Conservation (phyloP, 805 yeast genomes). For the Tanozyma kutaoensis region DNA sequence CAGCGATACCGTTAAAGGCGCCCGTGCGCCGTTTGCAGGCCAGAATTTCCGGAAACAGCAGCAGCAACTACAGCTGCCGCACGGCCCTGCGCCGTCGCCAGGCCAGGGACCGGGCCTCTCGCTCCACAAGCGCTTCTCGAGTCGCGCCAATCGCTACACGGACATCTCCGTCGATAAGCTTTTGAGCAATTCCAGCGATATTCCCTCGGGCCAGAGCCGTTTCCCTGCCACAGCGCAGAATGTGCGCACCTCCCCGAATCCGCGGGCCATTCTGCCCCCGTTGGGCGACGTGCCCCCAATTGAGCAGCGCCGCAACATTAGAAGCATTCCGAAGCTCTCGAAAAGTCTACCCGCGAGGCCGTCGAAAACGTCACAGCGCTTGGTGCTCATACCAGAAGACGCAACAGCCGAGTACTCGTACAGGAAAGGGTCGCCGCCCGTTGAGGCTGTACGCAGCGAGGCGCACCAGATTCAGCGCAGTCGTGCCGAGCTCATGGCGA, state of each 20-base stretch:
- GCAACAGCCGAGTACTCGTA: no score
- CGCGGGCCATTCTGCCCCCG: no score
- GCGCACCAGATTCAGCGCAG: conserved; percentile 21
- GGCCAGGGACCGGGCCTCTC: conserved; percentile 4
- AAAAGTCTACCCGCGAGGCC: conserved; percentile 59
- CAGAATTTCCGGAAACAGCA: conserved; percentile 30
- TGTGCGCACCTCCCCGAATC: conserved; percentile 9
- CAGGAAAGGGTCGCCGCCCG: no score
- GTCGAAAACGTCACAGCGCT: conserved; percentile 72
- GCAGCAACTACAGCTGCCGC: conserved; percentile 10
- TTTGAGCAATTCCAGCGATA: conserved; percentile 67
- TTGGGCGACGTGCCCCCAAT: conserved; percentile 4
- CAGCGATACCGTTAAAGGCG: conserved; percentile 32
- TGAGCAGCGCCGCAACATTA: conserved; percentile 19
- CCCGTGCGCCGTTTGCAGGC: conserved; percentile 77
- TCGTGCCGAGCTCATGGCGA: conserved; percentile 46
- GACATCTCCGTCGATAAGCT: conserved; percentile 74
- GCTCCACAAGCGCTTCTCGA: conserved; percentile 5
- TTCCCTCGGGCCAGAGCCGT: conserved; percentile 67
- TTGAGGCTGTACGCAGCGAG: no score
- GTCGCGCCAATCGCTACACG: conserved; percentile 37
- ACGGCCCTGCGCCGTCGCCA: conserved; percentile 1
- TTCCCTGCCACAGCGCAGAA: conserved; percentile 14
- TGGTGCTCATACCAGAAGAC: conserved; percentile 73
- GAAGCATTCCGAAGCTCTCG: conserved; percentile 38